phyloP scores from a whole-genome alignment of 176 grass and related monocot species.

The Triticum timopheevii region DNA sequence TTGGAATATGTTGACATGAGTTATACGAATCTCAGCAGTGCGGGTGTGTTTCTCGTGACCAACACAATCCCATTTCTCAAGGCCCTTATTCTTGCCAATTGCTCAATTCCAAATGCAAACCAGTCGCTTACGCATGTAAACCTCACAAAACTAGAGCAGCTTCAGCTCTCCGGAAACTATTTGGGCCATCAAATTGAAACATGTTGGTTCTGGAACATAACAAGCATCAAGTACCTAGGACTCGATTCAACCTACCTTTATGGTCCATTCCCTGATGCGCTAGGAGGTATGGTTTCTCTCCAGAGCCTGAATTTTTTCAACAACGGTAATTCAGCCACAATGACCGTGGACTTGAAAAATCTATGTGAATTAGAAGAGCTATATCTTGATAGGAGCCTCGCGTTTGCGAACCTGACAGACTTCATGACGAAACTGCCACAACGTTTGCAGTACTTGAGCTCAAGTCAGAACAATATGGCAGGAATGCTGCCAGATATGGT shows the following conservation, averaged over 20 bases:
- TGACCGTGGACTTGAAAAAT: background rate
- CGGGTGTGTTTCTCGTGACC: background rate
- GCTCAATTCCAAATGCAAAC: background rate
- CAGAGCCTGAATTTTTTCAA: fast-evolving
- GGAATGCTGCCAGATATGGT: slow-evolving; percentile 3
- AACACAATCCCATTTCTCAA: background rate
- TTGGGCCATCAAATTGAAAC: background rate
- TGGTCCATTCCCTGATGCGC: background rate
- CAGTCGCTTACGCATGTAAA: background rate
- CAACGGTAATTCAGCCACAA: background rate
- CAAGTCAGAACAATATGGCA: background rate
- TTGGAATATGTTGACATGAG: background rate
- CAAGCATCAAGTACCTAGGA: background rate
- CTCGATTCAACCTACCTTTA: background rate
- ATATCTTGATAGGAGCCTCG: background rate
- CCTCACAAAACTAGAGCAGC: background rate
- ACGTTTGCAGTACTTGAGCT: background rate
- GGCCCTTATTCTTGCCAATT: background rate
- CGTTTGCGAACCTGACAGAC: background rate
- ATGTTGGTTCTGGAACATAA: background rate
- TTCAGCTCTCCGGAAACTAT: background rate
- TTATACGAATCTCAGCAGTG: background rate
- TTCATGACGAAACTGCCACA: background rate
- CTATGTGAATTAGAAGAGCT: too few relatives aligned
- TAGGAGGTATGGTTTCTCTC: background rate